A percentile compares a stretch with the other conserved stretches of the same genome.
Evolutionary conservation across 441 rosid species (phyloP).

Genomic region (Croton laevigatus): DNA sequence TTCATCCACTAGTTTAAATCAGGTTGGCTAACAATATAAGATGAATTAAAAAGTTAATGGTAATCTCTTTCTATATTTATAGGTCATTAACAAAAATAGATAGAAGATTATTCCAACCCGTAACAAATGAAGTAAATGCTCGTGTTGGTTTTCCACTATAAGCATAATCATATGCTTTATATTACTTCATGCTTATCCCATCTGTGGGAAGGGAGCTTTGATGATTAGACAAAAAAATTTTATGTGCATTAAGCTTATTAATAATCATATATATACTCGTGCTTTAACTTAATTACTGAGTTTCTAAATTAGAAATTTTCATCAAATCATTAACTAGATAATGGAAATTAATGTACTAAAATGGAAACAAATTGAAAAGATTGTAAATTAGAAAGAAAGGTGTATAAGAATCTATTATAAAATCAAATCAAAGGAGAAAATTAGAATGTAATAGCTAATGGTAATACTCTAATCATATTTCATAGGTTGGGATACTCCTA

Average conservation of each 20-base stretch:
- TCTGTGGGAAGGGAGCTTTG: constrained; percentile 2
- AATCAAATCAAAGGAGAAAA: too few species aligned
- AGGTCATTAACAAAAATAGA: constrained; percentile 20
- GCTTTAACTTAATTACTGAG: background rate
- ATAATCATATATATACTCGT: background rate
- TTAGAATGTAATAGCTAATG: too few species aligned
- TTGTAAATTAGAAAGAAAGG: too few species aligned
- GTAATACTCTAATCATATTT: too few species aligned
- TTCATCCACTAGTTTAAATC: constrained; percentile 15
- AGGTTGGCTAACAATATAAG: constrained; percentile 9
- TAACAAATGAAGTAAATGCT: constrained; percentile 28
- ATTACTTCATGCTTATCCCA: constrained; percentile 25
- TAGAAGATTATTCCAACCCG: constrained; percentile 39
- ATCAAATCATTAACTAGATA: background rate
- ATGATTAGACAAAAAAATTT: background rate
- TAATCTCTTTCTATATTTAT: constrained; percentile 15
- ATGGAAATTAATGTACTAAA: too few species aligned
- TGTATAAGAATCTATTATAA: too few species aligned
- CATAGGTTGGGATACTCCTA: too few species aligned
- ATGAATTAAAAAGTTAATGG: constrained; percentile 10
- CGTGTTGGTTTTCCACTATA: constrained; percentile 29
- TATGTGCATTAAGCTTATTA: background rate
- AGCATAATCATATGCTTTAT: constrained; percentile 7
- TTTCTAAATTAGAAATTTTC: background rate
- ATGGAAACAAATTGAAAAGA: background rate